phyloP scores from a whole-genome alignment of 495 filamentous ascomycete species.

The Hyaloscypha finlandica region DNA sequence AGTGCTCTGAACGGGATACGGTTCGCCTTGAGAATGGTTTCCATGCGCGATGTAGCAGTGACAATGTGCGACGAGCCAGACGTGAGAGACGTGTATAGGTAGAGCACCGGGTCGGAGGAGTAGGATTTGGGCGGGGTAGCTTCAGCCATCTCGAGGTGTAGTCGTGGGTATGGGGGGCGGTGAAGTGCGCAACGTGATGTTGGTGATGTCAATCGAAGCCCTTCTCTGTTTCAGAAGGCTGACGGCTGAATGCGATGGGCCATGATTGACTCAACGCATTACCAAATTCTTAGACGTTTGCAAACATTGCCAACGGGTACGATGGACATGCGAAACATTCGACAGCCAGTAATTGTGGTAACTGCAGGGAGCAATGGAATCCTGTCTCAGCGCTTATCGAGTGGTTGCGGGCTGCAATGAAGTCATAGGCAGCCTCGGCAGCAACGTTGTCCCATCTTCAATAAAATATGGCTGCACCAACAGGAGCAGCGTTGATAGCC shows the following conservation, averaged over 20 bases:
- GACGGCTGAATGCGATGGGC: constrained; percentile 14
- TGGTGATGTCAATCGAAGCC: constrained; percentile 1
- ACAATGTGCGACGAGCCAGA: constrained; percentile 96
- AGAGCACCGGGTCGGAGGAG: constrained; percentile 78
- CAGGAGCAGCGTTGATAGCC: constrained; percentile 63
- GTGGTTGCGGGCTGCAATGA: constrained; percentile 6
- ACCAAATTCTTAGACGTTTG: constrained; percentile 20
- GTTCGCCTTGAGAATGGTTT: constrained; percentile 96
- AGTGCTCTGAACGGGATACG: constrained; percentile 88
- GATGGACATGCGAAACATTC: constrained; percentile 16
- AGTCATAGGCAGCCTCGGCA: constrained; percentile 10
- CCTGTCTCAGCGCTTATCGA: constrained; percentile 1
- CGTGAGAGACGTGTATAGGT: constrained; percentile 94
- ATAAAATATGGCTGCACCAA: constrained; percentile 39
- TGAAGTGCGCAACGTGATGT: background rate
- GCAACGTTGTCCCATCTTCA: background rate
- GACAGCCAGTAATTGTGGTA: background rate
- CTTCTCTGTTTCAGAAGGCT: constrained; percentile 23
- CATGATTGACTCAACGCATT: constrained; percentile 32
- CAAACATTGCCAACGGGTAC: constrained; percentile 12
- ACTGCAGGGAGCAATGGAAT: background rate
- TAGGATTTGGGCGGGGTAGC: constrained; percentile 47
- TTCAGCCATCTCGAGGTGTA: constrained; percentile 28
- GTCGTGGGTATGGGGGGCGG: background rate
- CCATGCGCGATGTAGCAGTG: constrained; percentile 90